Evolutionary conservation across 148 eudicot species (phyloP).

Genomic region (Amaranthus cruentus): DNA sequence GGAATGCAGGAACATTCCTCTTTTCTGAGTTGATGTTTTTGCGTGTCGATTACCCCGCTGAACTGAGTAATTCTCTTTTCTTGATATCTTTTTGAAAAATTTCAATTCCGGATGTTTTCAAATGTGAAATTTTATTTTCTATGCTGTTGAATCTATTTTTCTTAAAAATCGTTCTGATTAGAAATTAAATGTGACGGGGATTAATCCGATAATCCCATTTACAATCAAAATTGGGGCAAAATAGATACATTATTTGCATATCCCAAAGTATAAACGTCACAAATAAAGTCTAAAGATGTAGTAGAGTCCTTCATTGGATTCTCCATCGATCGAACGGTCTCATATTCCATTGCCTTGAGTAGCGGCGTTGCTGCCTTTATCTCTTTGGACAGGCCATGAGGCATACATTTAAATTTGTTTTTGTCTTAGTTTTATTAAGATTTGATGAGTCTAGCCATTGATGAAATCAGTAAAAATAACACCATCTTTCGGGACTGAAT

Average conservation of each 20-base stretch:
- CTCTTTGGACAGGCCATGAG: slow-evolving; percentile 44
- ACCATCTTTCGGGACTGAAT: slow-evolving; percentile 42
- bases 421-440: not conserved
- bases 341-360: slow-evolving; percentile 47
- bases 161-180: not conserved
- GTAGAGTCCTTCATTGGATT: slow-evolving; percentile 5
- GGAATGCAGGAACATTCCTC: slow-evolving; percentile 23
- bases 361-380: slow-evolving; percentile 42
- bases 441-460: slow-evolving; percentile 2
- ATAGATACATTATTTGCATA: slow-evolving; percentile 26
- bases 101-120: slow-evolving; percentile 13
- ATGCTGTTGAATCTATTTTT: slow-evolving; percentile 27
- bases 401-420: not conserved
- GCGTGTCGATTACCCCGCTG: slow-evolving; percentile 41
- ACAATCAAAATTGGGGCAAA: slow-evolving; percentile 35
- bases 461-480: slow-evolving; percentile 24
- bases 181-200: slow-evolving; percentile 29
- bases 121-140: slow-evolving; percentile 12
- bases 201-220: slow-evolving; percentile 39
- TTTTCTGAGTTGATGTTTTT: not conserved
- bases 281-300: slow-evolving; percentile 22
- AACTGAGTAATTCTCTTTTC: slow-evolving; percentile 30
- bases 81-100: not conserved
- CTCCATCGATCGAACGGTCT: slow-evolving; percentile 22
- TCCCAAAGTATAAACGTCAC: slow-evolving; percentile 40